phyloP scores from a whole-genome alignment of 129 eudicot genomes.

The Pittosporum tobira region DNA sequence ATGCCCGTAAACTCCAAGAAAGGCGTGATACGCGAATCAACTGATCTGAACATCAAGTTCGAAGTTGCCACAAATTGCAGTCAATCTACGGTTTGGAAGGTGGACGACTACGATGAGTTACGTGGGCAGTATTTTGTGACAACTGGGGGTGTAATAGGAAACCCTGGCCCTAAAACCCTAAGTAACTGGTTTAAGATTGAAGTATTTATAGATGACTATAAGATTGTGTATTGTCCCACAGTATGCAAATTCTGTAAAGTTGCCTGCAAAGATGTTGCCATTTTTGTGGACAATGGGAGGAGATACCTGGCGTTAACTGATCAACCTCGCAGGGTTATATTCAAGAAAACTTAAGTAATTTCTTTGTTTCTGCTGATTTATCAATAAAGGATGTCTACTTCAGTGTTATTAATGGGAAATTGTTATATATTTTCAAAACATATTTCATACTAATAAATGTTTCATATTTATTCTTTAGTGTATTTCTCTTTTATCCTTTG shows the following conservation, averaged over 20 bases:
- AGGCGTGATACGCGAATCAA: conserved; percentile 22
- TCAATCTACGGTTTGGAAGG: conserved; percentile 29
- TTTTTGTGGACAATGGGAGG: conserved; percentile 11
- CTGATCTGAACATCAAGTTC: conserved; percentile 29
- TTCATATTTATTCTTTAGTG: too few species aligned
- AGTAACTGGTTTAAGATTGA: conserved; percentile 34
- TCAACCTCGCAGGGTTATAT: conserved; percentile 23
- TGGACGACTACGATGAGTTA: conserved; percentile 14
- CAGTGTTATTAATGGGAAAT: too few species aligned
- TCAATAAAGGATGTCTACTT: too few species aligned
- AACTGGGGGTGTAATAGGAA: conserved; percentile 34
- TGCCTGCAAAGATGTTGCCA: conserved; percentile 28
- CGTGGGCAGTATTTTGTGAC: conserved; percentile 18
- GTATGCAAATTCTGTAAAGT: conserved; percentile 37
- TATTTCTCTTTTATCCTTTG: too few species aligned
- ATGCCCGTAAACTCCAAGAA: conserved; percentile 23
- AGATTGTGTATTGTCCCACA: conserved; percentile 27
- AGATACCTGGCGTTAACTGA: conserved; percentile 30
- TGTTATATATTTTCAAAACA: too few species aligned
- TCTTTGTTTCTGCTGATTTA: too few species aligned
- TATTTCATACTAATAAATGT: too few species aligned
- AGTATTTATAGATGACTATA: conserved; percentile 23
- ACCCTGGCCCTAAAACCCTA: conserved; percentile 23
- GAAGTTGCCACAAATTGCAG: conserved; percentile 11
- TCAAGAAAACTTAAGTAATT: conserved; percentile 15